These are phyloP conservation scores for Xerocomus brunneocitrinus DNA, from an alignment of 768 basidiomycete genomes.

Conservation along the genomic window DNA sequence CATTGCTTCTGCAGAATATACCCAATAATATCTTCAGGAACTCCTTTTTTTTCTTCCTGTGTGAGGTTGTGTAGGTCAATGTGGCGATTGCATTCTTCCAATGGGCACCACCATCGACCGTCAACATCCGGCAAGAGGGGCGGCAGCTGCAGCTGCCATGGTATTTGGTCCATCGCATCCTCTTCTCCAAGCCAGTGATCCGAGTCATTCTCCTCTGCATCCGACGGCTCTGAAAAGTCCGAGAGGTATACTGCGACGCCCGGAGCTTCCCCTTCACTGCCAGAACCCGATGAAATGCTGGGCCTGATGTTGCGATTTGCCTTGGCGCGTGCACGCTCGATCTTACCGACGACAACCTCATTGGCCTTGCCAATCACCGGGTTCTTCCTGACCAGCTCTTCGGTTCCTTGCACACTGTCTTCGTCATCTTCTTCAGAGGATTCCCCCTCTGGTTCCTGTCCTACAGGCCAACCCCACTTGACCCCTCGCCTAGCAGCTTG, in stretches of 20 bases:
- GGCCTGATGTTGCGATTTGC: neutral
- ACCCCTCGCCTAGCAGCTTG: conserved; percentile 26
- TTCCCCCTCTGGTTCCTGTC: conserved; percentile 6
- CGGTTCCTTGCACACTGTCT: neutral
- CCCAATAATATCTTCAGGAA: conserved; percentile 19
- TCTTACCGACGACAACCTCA: conserved; percentile 13
- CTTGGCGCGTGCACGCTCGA: conserved; percentile 15
- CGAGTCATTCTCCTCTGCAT: conserved; percentile 40
- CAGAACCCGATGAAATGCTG: conserved; percentile 17
- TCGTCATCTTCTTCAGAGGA: conserved; percentile 7
- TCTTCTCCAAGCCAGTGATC: conserved; percentile 18
- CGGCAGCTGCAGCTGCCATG: conserved; percentile 30
- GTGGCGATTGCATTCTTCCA: conserved; percentile 37
- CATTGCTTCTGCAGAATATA: conserved; percentile 33
- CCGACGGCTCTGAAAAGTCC: conserved; percentile 55
- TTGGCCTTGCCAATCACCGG: conserved; percentile 29
- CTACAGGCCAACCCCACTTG: conserved; percentile 21
- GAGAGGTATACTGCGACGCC: conserved; percentile 41
- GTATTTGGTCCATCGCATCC: conserved; percentile 30
- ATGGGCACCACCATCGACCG: conserved; percentile 52
- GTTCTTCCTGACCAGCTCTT: conserved; percentile 16
- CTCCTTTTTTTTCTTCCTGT: conserved; percentile 27
- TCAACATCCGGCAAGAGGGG: conserved; percentile 41
- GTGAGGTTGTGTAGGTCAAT: conserved; percentile 45
- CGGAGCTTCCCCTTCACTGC: conserved; percentile 14